Percentiles rank a stretch among this genome's conserved stretches.
phyloP scores from a whole-genome alignment of 1,284 basidiomycete species.

The Tilletia setariae region DNA sequence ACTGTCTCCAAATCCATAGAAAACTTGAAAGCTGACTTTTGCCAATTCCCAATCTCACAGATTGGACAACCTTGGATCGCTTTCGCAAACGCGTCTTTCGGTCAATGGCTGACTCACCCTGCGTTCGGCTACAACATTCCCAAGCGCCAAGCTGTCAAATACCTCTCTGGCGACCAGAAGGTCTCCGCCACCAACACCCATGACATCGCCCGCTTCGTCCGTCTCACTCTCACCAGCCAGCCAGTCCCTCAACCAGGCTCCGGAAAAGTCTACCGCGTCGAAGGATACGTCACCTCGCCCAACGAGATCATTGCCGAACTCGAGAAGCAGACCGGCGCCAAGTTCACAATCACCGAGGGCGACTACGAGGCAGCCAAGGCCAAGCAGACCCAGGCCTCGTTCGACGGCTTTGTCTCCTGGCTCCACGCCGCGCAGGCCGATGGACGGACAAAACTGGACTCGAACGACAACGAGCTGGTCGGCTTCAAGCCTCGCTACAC shows the following conservation, averaged over 20 bases:
- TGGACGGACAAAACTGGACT: neutral
- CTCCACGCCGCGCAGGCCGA: neutral
- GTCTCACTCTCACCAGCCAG: neutral
- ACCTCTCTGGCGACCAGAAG: neutral
- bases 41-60: neutral
- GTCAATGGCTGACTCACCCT: slow-evolving; percentile 2
- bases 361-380: neutral
- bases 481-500: slow-evolving; percentile 11
- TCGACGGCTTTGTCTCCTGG: slow-evolving; percentile 11
- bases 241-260: neutral
- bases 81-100: neutral
- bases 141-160: neutral
- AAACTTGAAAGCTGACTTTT: neutral
- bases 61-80: slow-evolving; percentile 1
- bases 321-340: neutral
- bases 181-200: neutral
- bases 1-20: neutral
- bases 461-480: slow-evolving; percentile 6
- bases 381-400: slow-evolving; percentile 1
- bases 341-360: neutral
- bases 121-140: slow-evolving; percentile 8
- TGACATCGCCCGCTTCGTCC: slow-evolving; percentile 1
- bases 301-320: neutral
- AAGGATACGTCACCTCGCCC: neutral
- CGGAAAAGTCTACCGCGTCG: slow-evolving; percentile 4